Conservation (phyloP, 345 rosid genomes). For the Eucalyptus fibrosa region DNA sequence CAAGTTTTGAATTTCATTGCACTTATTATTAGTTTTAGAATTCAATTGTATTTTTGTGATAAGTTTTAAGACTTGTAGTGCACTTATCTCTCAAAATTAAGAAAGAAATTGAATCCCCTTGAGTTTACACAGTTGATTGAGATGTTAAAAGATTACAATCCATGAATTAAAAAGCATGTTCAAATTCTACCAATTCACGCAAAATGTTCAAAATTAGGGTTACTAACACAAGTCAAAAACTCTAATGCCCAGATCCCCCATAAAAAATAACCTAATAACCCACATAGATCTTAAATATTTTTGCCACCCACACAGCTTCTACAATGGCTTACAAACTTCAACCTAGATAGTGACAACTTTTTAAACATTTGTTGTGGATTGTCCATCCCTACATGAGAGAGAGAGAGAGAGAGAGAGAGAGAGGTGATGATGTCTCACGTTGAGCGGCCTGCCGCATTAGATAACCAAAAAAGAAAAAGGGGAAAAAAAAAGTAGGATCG, state of each 20-base stretch:
- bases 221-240: neutral
- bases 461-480: too few relatives aligned
- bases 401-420: neutral
- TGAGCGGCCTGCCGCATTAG: too few relatives aligned
- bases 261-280: neutral
- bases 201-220: neutral
- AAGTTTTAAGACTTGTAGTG: too few relatives aligned
- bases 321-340: neutral
- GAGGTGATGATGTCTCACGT: too few relatives aligned
- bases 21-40: neutral
- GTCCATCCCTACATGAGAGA: neutral
- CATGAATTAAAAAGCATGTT: neutral
- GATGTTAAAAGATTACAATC: rapidly evolving
- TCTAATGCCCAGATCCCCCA: neutral
- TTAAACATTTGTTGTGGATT: neutral
- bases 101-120: neutral
- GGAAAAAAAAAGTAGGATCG: too few relatives aligned
- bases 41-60: too few relatives aligned
- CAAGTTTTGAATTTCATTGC: too few relatives aligned
- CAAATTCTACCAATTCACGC: rapidly evolving
- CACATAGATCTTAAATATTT: neutral
- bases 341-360: neutral
- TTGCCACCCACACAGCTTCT: neutral
- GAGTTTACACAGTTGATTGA: rapidly evolving
- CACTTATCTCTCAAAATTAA: rapidly evolving